phyloP scores from a whole-genome alignment of 2,329 filamentous ascomycete species.

The Hypoxylon sp. region DNA sequence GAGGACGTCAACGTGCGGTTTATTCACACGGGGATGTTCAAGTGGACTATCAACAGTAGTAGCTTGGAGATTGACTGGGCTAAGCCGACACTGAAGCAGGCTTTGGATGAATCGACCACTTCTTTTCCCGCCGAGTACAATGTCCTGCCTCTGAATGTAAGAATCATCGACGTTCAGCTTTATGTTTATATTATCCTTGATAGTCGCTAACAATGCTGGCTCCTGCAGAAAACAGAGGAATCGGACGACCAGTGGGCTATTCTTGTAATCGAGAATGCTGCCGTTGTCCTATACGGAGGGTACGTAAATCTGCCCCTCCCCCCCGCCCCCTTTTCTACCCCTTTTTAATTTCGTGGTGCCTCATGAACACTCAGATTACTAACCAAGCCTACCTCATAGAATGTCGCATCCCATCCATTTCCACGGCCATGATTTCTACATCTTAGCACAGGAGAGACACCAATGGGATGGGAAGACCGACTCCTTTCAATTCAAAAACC shows the following conservation, averaged over 20 bases:
- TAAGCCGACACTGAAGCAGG: conserved; percentile 10
- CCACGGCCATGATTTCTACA: conserved; percentile 20
- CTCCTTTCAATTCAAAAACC: conserved; percentile 8
- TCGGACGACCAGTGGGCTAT: conserved; percentile 1
- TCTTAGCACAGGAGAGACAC: conserved; percentile 7
- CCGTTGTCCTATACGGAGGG: conserved; percentile 15
- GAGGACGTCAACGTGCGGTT: conserved; percentile 16
- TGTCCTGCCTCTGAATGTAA: conserved; percentile 15
- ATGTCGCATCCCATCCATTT: conserved; percentile 16
- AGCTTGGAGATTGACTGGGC: conserved; percentile 14
- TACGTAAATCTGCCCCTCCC: not conserved
- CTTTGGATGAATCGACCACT: conserved; percentile 4
- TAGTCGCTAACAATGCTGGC: not conserved
- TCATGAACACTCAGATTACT: not conserved
- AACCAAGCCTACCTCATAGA: not conserved
- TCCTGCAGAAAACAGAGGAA: conserved; percentile 5
- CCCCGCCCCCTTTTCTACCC: not conserved
- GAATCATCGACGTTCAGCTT: not conserved
- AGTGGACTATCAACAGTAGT: conserved; percentile 22
- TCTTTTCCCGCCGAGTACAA: conserved; percentile 16
- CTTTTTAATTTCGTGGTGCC: not conserved
- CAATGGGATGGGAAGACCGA: conserved; percentile 4
- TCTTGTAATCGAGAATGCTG: conserved; percentile 13
- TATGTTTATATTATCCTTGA: not conserved
- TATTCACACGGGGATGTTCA: conserved; percentile 12